A percentile compares a stretch with the other conserved stretches of the same genome.
These are phyloP conservation scores for Aureobasidium sp. DNA, from an alignment of 2,329 filamentous ascomycete species.

Conservation along the genomic window DNA sequence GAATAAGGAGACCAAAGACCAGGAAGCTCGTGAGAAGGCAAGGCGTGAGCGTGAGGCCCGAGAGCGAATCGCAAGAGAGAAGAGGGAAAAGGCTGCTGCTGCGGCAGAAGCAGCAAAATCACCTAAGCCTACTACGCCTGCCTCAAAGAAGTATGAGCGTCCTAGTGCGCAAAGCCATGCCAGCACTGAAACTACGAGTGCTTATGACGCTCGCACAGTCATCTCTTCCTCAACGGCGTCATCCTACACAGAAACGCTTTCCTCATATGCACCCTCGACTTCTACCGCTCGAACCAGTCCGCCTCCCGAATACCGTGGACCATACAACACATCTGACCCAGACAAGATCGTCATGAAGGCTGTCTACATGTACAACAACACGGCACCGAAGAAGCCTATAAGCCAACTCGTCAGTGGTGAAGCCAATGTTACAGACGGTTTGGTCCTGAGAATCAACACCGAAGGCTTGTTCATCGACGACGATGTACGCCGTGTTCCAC, in stretches of 20 bases:
- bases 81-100: slow-evolving; percentile 29
- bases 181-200: slow-evolving; percentile 54
- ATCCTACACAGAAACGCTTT: slow-evolving; percentile 22
- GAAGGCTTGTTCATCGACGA: slow-evolving; percentile 97
- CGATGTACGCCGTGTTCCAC: slow-evolving; percentile 81
- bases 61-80: slow-evolving; percentile 37
- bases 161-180: slow-evolving; percentile 52
- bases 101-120: slow-evolving; percentile 21
- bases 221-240: slow-evolving; percentile 51
- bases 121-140: slow-evolving; percentile 17
- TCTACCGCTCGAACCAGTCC: slow-evolving; percentile 79
- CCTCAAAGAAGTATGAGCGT: slow-evolving; percentile 36
- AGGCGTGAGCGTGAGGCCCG: slow-evolving; percentile 30
- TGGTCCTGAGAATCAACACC: slow-evolving; percentile 85
- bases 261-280: slow-evolving; percentile 67
- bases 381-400: slow-evolving; percentile 81
- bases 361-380: slow-evolving; percentile 87
- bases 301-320: slow-evolving; percentile 67
- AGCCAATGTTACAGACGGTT: slow-evolving; percentile 79
- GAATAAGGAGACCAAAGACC: slow-evolving; percentile 34
- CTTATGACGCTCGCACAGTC: slow-evolving; percentile 32
- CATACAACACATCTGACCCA: slow-evolving; percentile 83
- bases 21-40: slow-evolving; percentile 35
- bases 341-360: slow-evolving; percentile 94
- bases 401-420: slow-evolving; percentile 82